Percentiles rank a stretch among this genome's conserved stretches.
These are phyloP conservation scores for Adenanthera pavonina DNA, from an alignment of 306 rosid species.

Conservation along the genomic window DNA sequence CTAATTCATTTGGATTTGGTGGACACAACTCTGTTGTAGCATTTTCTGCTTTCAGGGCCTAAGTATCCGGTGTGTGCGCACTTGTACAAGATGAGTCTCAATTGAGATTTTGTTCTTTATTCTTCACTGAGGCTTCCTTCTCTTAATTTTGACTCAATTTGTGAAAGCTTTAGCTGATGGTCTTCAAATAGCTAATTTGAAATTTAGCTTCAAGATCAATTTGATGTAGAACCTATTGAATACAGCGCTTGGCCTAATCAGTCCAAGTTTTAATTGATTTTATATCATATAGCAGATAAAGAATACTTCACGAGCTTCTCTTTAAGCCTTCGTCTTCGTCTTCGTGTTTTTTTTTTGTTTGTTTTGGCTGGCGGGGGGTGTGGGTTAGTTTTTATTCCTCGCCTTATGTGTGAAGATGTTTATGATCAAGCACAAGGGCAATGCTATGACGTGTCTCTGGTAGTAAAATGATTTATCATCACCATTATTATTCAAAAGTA, in stretches of 20 bases:
- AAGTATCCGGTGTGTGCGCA: conserved; percentile 37
- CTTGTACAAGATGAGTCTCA: background rate
- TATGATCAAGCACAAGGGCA: background rate
- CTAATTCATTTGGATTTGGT: conserved; percentile 97
- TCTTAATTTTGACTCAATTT: background rate
- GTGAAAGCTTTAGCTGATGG: background rate
- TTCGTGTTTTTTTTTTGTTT: no score
- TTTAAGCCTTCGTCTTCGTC: no score
- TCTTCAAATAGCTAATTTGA: background rate
- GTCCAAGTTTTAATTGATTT: background rate
- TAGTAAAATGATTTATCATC: no score
- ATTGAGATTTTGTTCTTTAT: background rate
- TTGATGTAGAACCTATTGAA: background rate
- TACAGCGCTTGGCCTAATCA: background rate
- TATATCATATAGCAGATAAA: background rate
- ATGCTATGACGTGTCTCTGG: background rate
- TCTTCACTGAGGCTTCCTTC: background rate
- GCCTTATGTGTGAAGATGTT: no score
- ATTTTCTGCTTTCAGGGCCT: conserved; percentile 89
- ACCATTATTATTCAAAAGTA: no score
- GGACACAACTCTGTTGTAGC: conserved; percentile 98
- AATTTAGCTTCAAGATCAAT: background rate
- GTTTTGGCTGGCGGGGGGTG: no score
- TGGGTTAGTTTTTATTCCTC: no score
- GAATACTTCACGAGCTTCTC: no score